Conservation (phyloP, 345 rosid species). For the Rhizophora apiculata region DNA sequence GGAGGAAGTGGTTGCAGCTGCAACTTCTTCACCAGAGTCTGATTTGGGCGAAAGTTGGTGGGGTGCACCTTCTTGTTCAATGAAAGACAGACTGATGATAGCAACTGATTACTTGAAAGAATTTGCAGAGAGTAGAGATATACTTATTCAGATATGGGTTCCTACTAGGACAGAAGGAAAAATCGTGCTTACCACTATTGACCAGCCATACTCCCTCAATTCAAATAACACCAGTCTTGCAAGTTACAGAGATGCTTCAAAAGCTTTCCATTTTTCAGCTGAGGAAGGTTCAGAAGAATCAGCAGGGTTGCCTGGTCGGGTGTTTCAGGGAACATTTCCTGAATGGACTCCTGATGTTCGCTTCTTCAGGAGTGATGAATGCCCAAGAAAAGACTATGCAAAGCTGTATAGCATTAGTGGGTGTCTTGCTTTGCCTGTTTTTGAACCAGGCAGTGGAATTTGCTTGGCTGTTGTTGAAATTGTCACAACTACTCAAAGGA, state of each 20-base stretch:
- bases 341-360: constrained; percentile 97
- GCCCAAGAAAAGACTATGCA: constrained; percentile 59
- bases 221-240: constrained; percentile 51
- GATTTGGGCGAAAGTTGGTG: constrained; percentile 46
- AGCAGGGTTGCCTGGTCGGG: constrained; percentile 77
- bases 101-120: constrained; percentile 54
- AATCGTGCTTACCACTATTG: constrained; percentile 59
- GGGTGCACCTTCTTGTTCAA: constrained; percentile 41
- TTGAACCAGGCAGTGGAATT: constrained; percentile 56
- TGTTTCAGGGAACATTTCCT: constrained; percentile 59
- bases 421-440: constrained; percentile 78
- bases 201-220: constrained; percentile 61
- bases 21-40: constrained; percentile 31
- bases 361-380: constrained; percentile 62
- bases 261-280: constrained; percentile 52
- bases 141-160: constrained; percentile 80
- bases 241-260: constrained; percentile 56
- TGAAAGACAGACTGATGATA: constrained; percentile 50
- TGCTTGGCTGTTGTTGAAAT: constrained; percentile 88
- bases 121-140: constrained; percentile 45
- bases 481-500: constrained; percentile 63
- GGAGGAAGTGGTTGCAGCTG: constrained; percentile 27
- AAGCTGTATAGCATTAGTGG: constrained; percentile 59
- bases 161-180: constrained; percentile 56
- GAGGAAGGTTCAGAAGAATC: constrained; percentile 54